Base-by-base conservation (phyloP, 2,329 filamentous ascomycete species). In the Fusarium torreyae region DNA sequence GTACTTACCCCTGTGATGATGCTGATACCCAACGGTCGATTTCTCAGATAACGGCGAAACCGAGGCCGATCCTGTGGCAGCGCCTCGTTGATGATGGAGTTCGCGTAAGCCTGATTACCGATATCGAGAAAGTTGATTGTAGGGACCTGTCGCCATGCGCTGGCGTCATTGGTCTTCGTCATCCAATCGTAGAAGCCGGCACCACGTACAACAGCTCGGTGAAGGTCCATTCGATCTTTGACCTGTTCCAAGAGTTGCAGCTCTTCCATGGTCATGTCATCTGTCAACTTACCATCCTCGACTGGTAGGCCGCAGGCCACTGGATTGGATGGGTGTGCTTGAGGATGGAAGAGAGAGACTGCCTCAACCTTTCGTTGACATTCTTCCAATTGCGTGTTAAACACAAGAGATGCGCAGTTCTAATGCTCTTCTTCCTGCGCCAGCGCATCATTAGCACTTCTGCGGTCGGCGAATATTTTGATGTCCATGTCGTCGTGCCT, bases 1-100 rank as follows among this genome's bases (percentile, higher is more conserved):
- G 18, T 20, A 66, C 70, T 39, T 60, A 73, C 66, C 4, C 50
- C 62, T 7, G 57, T 57, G 7, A 74, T 68, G 4, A 66, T 39
- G 0, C 61, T 68, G 3, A 74, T 42, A 0, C 66, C 70, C 0
- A 73, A 13, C 0, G 61, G 43, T 34, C 50, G 40, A 0, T 50
- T 33, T 7, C 56, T 63, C 6, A 72, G 31, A 6, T 74, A 73
- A 6, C 13, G 7, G 6, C n/a, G 36, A 17, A 74, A 69, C 0
- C 69, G 59, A 3, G 8, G 15, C 3, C 57, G 57, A 26, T 73
- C 58, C 7, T 24, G 22, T 24, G 34, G 51, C 1, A 68, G 3
- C 0, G 18, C 44, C 22, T 50, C 65, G 1, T 62, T 8, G 1
- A 72, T 5, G 10, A 74, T 18, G 3, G 53, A 58, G 1, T 63